Conservation (phyloP, 2,329 filamentous ascomycete species). For the Cryphonectria radicalis region DNA sequence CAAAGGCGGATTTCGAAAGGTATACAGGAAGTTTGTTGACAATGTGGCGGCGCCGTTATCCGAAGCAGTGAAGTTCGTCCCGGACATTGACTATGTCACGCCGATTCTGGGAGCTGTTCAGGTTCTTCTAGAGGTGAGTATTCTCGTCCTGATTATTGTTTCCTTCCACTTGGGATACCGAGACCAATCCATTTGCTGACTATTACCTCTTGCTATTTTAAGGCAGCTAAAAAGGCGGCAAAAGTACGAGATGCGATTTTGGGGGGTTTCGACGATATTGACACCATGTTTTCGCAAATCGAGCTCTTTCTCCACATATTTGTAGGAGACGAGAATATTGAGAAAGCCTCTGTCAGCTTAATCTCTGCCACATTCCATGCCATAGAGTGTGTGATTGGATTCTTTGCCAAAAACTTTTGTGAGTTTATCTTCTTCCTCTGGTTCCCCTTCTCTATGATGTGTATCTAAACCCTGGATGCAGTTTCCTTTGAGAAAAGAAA, state of each 20-base stretch:
- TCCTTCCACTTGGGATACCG: too few relatives aligned
- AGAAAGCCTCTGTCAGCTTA: conserved; percentile 7
- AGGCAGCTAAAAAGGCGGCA: conserved; percentile 1
- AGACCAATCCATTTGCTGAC: too few relatives aligned
- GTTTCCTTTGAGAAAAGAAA: too few relatives aligned
- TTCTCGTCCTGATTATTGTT: too few relatives aligned
- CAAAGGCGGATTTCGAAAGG: conserved; percentile 2
- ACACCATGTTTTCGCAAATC: conserved; percentile 2
- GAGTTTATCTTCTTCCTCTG: neutral
- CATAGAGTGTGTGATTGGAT: conserved; percentile 10
- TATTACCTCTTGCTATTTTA: too few relatives aligned
- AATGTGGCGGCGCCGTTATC: too few relatives aligned
- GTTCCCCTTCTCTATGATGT: too few relatives aligned
- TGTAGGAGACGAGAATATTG: conserved; percentile 8
- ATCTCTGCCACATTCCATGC: neutral
- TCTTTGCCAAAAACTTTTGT: conserved; percentile 6
- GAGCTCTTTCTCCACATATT: conserved; percentile 10
- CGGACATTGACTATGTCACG: neutral
- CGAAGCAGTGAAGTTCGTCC: too few relatives aligned
- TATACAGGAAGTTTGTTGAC: neutral
- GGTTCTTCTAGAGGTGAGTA: conserved; percentile 4
- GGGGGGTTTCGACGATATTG: neutral
- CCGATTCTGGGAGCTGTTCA: conserved; percentile 14
- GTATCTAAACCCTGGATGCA: too few relatives aligned
- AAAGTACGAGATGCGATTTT: conserved; percentile 8